phyloP scores from a whole-genome alignment of 306 rosid species.

The Mucuna pruriens region DNA sequence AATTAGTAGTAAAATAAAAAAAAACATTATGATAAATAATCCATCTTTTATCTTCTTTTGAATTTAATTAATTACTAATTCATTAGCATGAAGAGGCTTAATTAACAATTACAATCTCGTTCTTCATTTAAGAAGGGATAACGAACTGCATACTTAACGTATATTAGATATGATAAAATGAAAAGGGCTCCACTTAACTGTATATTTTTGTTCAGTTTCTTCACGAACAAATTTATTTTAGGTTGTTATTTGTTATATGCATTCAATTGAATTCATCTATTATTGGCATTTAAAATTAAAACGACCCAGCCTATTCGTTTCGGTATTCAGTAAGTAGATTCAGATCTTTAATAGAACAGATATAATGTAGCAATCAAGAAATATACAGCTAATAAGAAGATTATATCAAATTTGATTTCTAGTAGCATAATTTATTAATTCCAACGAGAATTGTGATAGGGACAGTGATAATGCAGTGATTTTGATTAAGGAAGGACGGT shows the following conservation, averaged over 20 bases:
- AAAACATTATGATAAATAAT: too few species aligned
- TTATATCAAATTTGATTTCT: not conserved
- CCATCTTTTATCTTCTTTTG: too few species aligned
- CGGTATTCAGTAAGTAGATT: not conserved
- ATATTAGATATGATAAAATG: too few species aligned
- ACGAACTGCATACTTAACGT: too few species aligned
- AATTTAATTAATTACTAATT: too few species aligned
- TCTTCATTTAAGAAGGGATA: too few species aligned
- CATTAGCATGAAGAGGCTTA: too few species aligned
- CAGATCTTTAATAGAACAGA: not conserved
- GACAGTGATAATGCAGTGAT: not conserved
- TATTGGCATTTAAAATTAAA: not conserved
- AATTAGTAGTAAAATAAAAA: too few species aligned
- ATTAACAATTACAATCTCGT: too few species aligned
- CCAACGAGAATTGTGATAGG: not conserved
- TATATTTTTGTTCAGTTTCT: not conserved
- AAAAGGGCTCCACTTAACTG: too few species aligned
- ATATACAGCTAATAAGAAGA: not conserved
- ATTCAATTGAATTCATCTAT: not conserved
- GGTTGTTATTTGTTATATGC: not conserved
- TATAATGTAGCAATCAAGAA: not conserved
- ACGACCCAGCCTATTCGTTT: too few species aligned
- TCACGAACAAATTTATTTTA: not conserved
- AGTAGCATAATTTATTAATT: conserved; percentile 9
- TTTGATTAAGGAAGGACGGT: conserved; percentile 27